These are phyloP conservation scores for Pochonia chlamydosporia DNA, from an alignment of 2,329 filamentous ascomycete genomes.

Conservation along the genomic window DNA sequence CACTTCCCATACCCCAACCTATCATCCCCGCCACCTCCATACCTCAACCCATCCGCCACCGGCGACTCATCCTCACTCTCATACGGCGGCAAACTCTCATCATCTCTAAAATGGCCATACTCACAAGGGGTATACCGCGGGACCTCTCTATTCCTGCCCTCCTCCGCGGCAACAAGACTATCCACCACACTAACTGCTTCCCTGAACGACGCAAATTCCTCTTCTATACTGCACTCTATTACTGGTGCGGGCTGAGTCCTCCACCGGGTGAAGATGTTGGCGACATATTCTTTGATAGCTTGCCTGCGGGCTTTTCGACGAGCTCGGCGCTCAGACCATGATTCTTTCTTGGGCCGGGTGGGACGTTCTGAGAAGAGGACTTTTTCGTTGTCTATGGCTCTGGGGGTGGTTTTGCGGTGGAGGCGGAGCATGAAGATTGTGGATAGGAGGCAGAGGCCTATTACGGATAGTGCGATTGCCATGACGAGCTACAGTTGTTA, in stretches of 20 bases:
- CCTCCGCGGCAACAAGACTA: conserved; percentile 39
- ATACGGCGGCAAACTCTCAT: conserved; percentile 38
- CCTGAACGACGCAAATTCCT: conserved; percentile 43
- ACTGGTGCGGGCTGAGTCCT: conserved; percentile 1
- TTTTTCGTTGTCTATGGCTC: neutral
- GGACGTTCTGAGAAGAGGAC: conserved; percentile 14
- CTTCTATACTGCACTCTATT: conserved; percentile 30
- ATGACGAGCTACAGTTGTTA: conserved; percentile 11
- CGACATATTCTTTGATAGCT: conserved; percentile 13
- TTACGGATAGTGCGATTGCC: conserved; percentile 16
- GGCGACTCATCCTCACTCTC: conserved; percentile 18
- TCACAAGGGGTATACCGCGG: neutral
- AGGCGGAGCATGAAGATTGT: conserved; percentile 18
- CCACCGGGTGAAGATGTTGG: conserved; percentile 22
- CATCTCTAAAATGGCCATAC: conserved; percentile 16
- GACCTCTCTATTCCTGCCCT: conserved; percentile 19
- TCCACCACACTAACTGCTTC: conserved; percentile 39
- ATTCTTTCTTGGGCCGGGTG: conserved; percentile 9
- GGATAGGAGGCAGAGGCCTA: conserved; percentile 20
- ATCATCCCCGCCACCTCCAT: neutral
- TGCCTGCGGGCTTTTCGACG: conserved; percentile 19
- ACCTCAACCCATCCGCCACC: conserved; percentile 37
- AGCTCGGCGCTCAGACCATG: conserved; percentile 19
- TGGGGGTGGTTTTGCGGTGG: conserved; percentile 14
- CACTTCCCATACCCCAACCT: too few relatives aligned